phyloP scores from a whole-genome alignment of 1,284 basidiomycete genomes.

The Papiliotrema laurentii region DNA sequence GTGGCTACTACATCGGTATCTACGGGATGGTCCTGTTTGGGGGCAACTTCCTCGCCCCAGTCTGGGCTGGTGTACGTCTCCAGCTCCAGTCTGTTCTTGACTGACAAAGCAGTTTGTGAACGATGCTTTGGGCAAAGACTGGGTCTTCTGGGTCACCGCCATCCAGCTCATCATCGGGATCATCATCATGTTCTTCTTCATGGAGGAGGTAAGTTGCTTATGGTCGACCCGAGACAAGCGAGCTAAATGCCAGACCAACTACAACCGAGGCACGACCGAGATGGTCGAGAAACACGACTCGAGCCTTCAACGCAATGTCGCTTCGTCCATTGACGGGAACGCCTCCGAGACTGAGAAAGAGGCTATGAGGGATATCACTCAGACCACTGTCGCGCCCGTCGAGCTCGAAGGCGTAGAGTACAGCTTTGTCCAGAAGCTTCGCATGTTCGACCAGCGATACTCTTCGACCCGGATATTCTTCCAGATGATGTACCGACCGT shows the following conservation, averaged over 20 bases:
- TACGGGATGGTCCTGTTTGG: slow-evolving; percentile 15
- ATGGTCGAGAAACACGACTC: slow-evolving; percentile 1
- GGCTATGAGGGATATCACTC: slow-evolving; percentile 1
- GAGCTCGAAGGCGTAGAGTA: neutral
- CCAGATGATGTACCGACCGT: slow-evolving; percentile 15
- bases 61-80: slow-evolving; percentile 12
- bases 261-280: slow-evolving; percentile 16
- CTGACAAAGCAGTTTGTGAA: slow-evolving; percentile 10
- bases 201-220: slow-evolving; percentile 12
- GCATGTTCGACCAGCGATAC: slow-evolving; percentile 10
- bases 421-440: slow-evolving; percentile 5
- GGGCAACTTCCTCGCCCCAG: slow-evolving; percentile 11
- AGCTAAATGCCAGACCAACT: slow-evolving; percentile 13
- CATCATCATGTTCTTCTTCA: slow-evolving; percentile 16
- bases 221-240: neutral
- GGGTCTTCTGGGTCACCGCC: slow-evolving; percentile 18
- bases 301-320: too few relatives aligned
- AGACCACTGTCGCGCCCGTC: neutral
- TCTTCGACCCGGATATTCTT: slow-evolving; percentile 5
- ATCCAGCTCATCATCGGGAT: slow-evolving; percentile 8
- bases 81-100: neutral
- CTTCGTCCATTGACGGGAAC: too few relatives aligned
- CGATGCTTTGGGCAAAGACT: slow-evolving; percentile 16
- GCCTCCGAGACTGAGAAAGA: too few relatives aligned
- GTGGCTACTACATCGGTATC: slow-evolving; percentile 20